Conservation (phyloP, 495 filamentous ascomycete genomes). For the Trichoderma parareesei region DNA sequence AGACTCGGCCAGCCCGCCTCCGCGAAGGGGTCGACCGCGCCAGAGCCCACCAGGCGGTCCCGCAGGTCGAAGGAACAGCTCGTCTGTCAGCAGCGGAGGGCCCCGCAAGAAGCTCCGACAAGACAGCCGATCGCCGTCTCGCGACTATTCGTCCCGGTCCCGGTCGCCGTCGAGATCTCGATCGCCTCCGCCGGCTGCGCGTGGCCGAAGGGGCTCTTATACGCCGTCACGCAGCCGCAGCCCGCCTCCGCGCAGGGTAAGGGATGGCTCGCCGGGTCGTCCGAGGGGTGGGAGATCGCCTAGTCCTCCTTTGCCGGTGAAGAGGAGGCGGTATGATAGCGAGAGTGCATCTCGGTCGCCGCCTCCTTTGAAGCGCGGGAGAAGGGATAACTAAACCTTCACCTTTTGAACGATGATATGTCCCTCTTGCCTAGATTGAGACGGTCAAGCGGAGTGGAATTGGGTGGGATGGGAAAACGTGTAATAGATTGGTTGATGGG, state of each 20-base stretch:
- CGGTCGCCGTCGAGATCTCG: slow-evolving; percentile 8
- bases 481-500: background rate
- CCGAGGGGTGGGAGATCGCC: slow-evolving; percentile 16
- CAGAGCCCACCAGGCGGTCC: slow-evolving; percentile 17
- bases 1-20: slow-evolving; percentile 25
- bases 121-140: slow-evolving; percentile 19
- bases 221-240: slow-evolving; percentile 10
- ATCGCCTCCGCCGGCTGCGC: slow-evolving; percentile 9
- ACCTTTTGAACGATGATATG: background rate
- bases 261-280: slow-evolving; percentile 16
- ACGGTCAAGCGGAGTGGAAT: background rate
- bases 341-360: slow-evolving; percentile 13
- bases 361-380: slow-evolving; percentile 10
- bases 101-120: slow-evolving; percentile 18
- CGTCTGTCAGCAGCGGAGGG: slow-evolving; percentile 18
- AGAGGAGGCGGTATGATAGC: slow-evolving; percentile 19
- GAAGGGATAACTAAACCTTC: background rate
- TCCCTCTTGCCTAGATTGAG: background rate
- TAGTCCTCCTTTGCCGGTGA: slow-evolving; percentile 15
- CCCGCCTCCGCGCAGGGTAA: slow-evolving; percentile 16
- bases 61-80: slow-evolving; percentile 18
- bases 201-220: slow-evolving; percentile 14
- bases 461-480: background rate
- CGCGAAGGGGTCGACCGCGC: slow-evolving; percentile 15
- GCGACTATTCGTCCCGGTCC: slow-evolving; percentile 1